A percentile compares a stretch with the other conserved stretches of the same genome.
These are phyloP conservation scores for Aspergillus quadrilineatus DNA, from an alignment of 2,329 filamentous ascomycete species.

Conservation along the genomic window DNA sequence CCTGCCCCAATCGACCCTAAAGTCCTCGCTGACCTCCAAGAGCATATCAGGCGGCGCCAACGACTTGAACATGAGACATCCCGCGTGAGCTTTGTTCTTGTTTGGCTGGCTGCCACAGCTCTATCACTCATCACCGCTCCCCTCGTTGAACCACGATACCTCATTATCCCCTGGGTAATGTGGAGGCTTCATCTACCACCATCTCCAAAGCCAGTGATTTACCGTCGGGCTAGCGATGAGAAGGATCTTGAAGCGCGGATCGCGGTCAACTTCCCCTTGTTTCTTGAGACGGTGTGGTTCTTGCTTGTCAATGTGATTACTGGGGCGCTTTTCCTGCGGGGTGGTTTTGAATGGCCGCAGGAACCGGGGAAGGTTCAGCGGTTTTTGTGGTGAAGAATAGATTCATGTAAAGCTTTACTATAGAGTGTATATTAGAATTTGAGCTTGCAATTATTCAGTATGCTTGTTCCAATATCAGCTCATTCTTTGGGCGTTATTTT, in stretches of 20 bases:
- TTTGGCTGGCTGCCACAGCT: conserved; percentile 68
- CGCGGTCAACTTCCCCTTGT: conserved; percentile 30
- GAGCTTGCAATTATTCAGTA: neutral
- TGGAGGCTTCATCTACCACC: conserved; percentile 78
- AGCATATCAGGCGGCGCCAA: conserved; percentile 32
- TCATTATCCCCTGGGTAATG: conserved; percentile 91
- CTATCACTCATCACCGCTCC: conserved; percentile 84
- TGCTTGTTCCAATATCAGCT: neutral
- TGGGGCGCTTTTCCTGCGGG: conserved; percentile 25
- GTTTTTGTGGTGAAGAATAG: conserved; percentile 61
- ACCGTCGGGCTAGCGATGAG: conserved; percentile 26
- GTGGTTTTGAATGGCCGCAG: conserved; percentile 28
- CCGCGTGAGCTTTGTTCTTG: conserved; percentile 54
- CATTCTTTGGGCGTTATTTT: neutral
- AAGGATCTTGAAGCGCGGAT: conserved; percentile 28
- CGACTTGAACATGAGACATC: conserved; percentile 29
- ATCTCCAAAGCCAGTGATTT: conserved; percentile 33
- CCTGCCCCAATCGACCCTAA: conserved; percentile 27
- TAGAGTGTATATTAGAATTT: conserved; percentile 10
- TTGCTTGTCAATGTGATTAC: conserved; percentile 44
- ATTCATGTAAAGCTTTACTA: neutral
- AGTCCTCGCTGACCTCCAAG: conserved; percentile 29
- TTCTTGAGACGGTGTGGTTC: conserved; percentile 59
- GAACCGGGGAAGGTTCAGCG: conserved; percentile 55
- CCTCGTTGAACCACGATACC: conserved; percentile 92